These are phyloP conservation scores for Warburgia ugandensis DNA, from an alignment of 164 flowering plant species.

Conservation along the genomic window DNA sequence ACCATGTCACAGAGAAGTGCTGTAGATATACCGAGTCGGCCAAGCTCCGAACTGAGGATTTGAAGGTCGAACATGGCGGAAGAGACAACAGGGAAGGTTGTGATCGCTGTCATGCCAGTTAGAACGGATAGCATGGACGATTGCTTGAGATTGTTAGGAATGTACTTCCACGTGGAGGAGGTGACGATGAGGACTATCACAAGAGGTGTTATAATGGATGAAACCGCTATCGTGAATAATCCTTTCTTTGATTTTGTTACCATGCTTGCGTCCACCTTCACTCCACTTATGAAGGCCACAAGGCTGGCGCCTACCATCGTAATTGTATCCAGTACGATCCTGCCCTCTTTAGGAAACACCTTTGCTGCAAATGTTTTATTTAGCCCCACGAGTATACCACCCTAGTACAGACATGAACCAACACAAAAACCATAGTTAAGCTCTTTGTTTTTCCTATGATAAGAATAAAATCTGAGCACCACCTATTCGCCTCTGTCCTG, in stretches of 20 bases:
- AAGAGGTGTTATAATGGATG: constrained; percentile 7
- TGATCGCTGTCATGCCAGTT: background rate
- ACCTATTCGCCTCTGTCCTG: no score
- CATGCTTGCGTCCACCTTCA: constrained; percentile 15
- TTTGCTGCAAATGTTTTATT: background rate
- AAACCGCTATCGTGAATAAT: constrained; percentile 9
- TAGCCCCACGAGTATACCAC: constrained; percentile 12
- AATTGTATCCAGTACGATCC: background rate
- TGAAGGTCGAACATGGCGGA: constrained; percentile 17
- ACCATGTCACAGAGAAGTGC: constrained; percentile 9
- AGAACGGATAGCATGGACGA: background rate
- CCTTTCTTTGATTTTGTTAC: constrained; percentile 2
- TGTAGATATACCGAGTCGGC: constrained; percentile 20
- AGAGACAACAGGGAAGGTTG: constrained; percentile 2
- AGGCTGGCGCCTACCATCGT: constrained; percentile 8
- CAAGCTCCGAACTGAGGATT: constrained; percentile 25
- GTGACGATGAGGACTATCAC: background rate
- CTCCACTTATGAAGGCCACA: constrained; percentile 13
- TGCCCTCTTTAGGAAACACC: background rate
- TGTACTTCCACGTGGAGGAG: background rate
- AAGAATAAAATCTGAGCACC: no score
- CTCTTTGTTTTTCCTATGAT: no score
- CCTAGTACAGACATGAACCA: no score
- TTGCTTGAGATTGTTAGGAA: background rate
- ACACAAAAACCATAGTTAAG: no score